Evolutionary conservation across 2,329 filamentous ascomycete genomes (phyloP), one percentile per base, ranked within the genome.

Genomic region (Kalmusia sp.): DNA sequence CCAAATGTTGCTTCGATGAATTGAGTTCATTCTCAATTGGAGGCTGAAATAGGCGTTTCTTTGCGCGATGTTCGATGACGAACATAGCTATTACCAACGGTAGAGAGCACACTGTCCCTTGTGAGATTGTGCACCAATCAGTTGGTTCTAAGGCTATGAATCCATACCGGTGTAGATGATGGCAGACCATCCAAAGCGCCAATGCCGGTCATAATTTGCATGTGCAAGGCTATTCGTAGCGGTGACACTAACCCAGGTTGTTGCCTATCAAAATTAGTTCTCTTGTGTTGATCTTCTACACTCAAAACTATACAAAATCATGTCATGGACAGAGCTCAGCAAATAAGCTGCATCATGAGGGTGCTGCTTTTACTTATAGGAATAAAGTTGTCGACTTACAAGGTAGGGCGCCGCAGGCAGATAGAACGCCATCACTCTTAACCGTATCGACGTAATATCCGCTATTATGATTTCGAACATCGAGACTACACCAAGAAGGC

Each of bases 401-500:
- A 45, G 41, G 21, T 45, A 45, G 3, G 41, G 41, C 1, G 34
- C 1, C 11, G 41, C 41, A 6, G 41, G 41, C 14, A 45, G 17
- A n/a, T 45, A 45, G 11, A 45, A 45, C 28, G 24, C 12, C 6
- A 45, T n/a, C 12, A 45, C 41, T 21, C 41, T 22, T 19, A 33
- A 11, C 28, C 17, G 15, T 19, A 45, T 45, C 17, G 41, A 45
- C 6, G 41, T 45, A 15, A 45, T 21, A 14, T 45, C 41, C 12
- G 41, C 41, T 7, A 45, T 45, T 15, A 45, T 34, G 19, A 45
- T 45, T n/a, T 33, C 41, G 9, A 45, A 45, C 27, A 33, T 33
- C 2, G 41, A 45, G 17, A 34, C 28, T 12, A 45, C 41, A 11
- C 28, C 41, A 9, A 45, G 17, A 5, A 45, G 24, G n/a, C 41